Base-by-base conservation (phyloP, 352 stramenopile species). In the Pythium myriotylum region DNA sequence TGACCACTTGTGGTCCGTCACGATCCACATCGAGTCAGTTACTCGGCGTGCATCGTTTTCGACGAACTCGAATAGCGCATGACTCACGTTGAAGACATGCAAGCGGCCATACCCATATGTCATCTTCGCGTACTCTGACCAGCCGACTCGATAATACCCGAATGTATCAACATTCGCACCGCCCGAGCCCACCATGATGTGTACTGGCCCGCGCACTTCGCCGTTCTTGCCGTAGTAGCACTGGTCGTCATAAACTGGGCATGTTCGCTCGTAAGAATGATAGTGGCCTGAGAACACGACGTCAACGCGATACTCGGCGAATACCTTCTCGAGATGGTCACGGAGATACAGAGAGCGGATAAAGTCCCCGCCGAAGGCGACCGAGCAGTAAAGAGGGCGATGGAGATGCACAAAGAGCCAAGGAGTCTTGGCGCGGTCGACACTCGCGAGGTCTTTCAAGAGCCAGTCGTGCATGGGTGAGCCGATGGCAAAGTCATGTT, bases 131-230 rank as follows among this genome's bases (percentile, higher is more conserved):
- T 19, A 81, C n/a, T 48, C 33, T 32, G 14, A 58, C 51, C 51
- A 58, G 22, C 37, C 32, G n/a, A 70, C 40, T 19, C 33, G 23
- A 23, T 58, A 58, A 23, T 58, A 24, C 16, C 51, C 51, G 37
- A 49, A 58, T 3, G 51, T 58, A 24, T 58, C 51, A 2, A 58
- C 51, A 23, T 58, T 58, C 12, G 51, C 49, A 17, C 70, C 73
- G 6, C 61, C 73, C 13, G 73, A 77, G 43, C 73, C 73, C 22
- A 81, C 67, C 70, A 78, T 81, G 46, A 81, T 62, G 45, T 81
- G 70, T 1, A 57, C 55, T 3, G 73, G 56, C 6, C 58, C 73
- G 10, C 47, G 42, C 2, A 63, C 63, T 10, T 54, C 20, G 32
- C 49, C 49, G 12, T 46, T 55, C 16, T 4, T 16, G 13, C 55